Evolutionary conservation across 2,329 filamentous ascomycete species (phyloP), one percentile per base, ranked within the genome.

Genomic region (Ceratocystis smalleyi): DNA sequence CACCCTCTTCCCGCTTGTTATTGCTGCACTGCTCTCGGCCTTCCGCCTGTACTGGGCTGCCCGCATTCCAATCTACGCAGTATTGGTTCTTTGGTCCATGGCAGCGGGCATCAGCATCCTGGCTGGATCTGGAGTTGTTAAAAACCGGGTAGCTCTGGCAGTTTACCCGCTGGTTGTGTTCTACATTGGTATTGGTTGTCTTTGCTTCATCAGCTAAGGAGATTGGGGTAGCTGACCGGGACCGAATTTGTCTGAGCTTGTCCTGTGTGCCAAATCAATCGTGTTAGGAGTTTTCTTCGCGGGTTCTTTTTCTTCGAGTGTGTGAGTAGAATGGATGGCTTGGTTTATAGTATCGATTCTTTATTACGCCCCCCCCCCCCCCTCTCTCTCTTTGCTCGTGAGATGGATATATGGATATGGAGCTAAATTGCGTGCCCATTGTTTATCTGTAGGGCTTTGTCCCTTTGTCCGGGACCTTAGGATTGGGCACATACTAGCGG

Each of bases 121-220:
- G 63, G 91, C 92, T 40, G 94, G 94, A 51, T 96, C 91, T 65
- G 94, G 94, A 12, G 92, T 99, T 55, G 86, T 99, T 68, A 91
- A 91, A 77, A 96, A 97, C 76, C 82, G 94, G 61, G 91, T 97
- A 59, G 89, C 86, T 27, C 85, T 99, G 71, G 94, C 94, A 19
- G 91, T 99, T 24, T 99, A 95, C 73, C 94, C 94, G 65, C 78
- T 99, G 63, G 88, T 96, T 72, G 87, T 97, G 60, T 99, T 97
- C 76, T 99, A 99, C 75, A 78, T 96, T 65, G 89, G 89, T 43
- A 79, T 99, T 69, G 92, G 91, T 63, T 96, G 91, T 74, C 81
- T 99, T 67, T 99, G 94, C 80, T 96, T 97, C 75, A 96, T 99
- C 74, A 96, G 91, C 77, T 96, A 83, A 73, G 59, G 45, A 19